Base-by-base conservation (phyloP, 371 early-diverging fungal species). In the Syncephalastrum sp. region DNA sequence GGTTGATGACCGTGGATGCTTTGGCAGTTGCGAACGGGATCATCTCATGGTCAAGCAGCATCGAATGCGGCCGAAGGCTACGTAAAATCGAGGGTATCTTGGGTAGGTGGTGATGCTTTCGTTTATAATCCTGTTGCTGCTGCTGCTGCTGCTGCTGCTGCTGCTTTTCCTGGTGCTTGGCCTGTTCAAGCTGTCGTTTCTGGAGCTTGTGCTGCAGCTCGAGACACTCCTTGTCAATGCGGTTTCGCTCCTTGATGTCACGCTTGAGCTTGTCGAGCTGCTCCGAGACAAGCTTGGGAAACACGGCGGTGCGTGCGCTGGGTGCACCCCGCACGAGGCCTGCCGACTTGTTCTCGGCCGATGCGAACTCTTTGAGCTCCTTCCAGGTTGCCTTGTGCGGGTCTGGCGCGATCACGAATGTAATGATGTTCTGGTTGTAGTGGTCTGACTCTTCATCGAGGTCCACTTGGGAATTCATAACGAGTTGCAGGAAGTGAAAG, bases 1-100 rank as follows among this genome's bases (percentile, higher is more conserved):
- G 71, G 55, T 89, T 92, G 69, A 92, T 87, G 27, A 90, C 91
- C 5, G 84, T 81, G 1, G 88, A 87, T 0, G 91, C 86, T 56
- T 87, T 90, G 29, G 72, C 60, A 17, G 41, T 58, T 50, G 16
- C 61, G 24, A 13, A 61, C 41, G 7, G 50, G n/a, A 29, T 56
- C 41, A n/a, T 53, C 29, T 41, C 53, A 5, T 29, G 44, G 4
- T 41, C 41, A 6, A 48, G 57, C 19, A 42, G 33, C 14, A 63
- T 46, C 3, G 66, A 50, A 5, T 66, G 64, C 1, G 66, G 63
- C 7, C 67, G 57, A 5, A 72, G 44, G 6, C 68, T 67, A 15
- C 72, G 68, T 1, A 77, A 49, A 41, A 77, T 66, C 2, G 72
- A 69, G 50, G 74, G 71, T 44, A 77, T 55, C 56, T 68, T 69